Evolutionary conservation across 148 eudicot genomes (phyloP).

Genomic region (Polygonum maritimum): DNA sequence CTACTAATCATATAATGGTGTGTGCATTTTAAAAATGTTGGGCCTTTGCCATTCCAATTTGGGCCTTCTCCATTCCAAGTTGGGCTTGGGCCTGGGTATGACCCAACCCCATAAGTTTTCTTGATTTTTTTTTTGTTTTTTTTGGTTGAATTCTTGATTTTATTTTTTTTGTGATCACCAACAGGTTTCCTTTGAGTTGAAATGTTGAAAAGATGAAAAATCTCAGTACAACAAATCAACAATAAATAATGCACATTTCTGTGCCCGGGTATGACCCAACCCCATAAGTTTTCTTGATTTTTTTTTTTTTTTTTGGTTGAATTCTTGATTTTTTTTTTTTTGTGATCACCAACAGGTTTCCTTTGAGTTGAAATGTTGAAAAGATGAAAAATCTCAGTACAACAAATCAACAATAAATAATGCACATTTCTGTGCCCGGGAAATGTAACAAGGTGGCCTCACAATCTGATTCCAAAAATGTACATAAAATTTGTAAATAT

Average conservation of each 20-base stretch:
- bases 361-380: background rate
- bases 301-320: too few relatives aligned
- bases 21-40: background rate
- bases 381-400: background rate
- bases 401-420: background rate
- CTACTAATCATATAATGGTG: too few relatives aligned
- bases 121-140: too few relatives aligned
- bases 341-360: background rate
- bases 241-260: background rate
- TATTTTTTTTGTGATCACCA: background rate
- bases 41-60: background rate
- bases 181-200: background rate
- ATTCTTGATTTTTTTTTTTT: too few relatives aligned
- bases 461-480: background rate
- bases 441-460: background rate
- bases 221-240: background rate
- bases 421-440: background rate
- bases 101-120: background rate
- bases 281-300: too few relatives aligned
- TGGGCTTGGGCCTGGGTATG: background rate
- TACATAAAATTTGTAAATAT: background rate
- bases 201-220: background rate
- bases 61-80: background rate
- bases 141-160: too few relatives aligned
- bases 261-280: too few relatives aligned